Percentiles rank a stretch among this genome's conserved stretches.
These are phyloP conservation scores for Macrotyloma uniflorum DNA, from an alignment of 306 rosid species.

Conservation along the genomic window DNA sequence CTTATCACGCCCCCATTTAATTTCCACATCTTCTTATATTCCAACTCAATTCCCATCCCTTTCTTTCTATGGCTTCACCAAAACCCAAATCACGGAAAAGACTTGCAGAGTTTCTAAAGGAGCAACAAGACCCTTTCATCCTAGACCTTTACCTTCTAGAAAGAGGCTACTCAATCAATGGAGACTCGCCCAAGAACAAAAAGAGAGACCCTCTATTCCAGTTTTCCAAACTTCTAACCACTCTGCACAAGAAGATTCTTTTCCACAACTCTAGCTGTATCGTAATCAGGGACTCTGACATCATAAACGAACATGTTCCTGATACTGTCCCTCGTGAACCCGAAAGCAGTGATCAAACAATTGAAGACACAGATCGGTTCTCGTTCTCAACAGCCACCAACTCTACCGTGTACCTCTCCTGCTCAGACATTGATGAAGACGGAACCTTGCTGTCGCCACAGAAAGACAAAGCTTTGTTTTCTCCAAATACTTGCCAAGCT, in stretches of 20 bases:
- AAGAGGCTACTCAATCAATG: slow-evolving; percentile 49
- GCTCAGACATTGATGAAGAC: slow-evolving; percentile 57
- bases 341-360: slow-evolving; percentile 24
- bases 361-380: slow-evolving; percentile 49
- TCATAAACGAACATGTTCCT: slow-evolving; percentile 26
- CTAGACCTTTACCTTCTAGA: slow-evolving; percentile 68
- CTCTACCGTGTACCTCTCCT: slow-evolving; percentile 54
- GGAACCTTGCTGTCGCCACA: slow-evolving; percentile 22
- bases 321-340: slow-evolving; percentile 11
- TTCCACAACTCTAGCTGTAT: slow-evolving; percentile 26
- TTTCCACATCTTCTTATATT: slow-evolving; percentile 34
- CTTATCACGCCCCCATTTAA: slow-evolving; percentile 41
- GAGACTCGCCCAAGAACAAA: slow-evolving; percentile 39
- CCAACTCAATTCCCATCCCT: slow-evolving; percentile 4
- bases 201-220: slow-evolving; percentile 42
- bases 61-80: slow-evolving; percentile 60
- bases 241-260: slow-evolving; percentile 53
- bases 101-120: slow-evolving; percentile 68
- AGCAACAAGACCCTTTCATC: slow-evolving; percentile 82
- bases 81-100: slow-evolving; percentile 52
- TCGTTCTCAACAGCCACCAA: slow-evolving; percentile 65
- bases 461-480: slow-evolving; percentile 22
- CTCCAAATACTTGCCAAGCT: slow-evolving; percentile 34
- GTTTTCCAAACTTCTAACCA: slow-evolving; percentile 47
- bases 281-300: slow-evolving; percentile 19